Evolutionary conservation across 108 stramenopile species (phyloP).

Genomic region (Skeletonema grethae): DNA sequence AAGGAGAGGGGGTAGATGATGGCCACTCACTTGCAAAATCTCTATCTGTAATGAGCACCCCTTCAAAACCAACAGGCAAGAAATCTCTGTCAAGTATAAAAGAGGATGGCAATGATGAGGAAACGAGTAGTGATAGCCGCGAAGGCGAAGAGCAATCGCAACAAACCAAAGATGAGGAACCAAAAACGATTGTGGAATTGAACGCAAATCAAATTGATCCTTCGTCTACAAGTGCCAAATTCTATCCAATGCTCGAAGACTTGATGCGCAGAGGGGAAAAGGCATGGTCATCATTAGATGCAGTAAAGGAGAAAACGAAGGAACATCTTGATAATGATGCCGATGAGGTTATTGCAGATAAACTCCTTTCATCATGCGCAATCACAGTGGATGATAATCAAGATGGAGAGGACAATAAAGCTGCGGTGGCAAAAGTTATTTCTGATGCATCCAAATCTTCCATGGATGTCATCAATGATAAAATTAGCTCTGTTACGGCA

Average conservation of each 20-base stretch:
- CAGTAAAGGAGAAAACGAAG: constrained; percentile 7
- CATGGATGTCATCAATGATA: constrained; percentile 13
- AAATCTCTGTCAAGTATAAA: constrained; percentile 6
- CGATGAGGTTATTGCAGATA: constrained; percentile 5
- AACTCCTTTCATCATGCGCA: constrained; percentile 1
- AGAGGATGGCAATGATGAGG: not conserved
- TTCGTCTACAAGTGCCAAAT: constrained; percentile 66
- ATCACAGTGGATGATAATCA: not conserved
- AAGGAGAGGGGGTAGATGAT: constrained; percentile 11
- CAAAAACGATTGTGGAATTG: constrained; percentile 13
- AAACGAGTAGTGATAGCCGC: not conserved
- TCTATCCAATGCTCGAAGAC: constrained; percentile 72
- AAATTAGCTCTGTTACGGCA: not conserved
- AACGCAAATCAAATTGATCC: constrained; percentile 33
- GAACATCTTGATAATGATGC: constrained; percentile 5
- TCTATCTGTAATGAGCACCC: constrained; percentile 14
- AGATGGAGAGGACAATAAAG: not conserved
- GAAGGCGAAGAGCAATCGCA: not conserved
- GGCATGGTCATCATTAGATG: constrained; percentile 18
- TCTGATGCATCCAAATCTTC: constrained; percentile 23
- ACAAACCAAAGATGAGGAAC: not conserved
- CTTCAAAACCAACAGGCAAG: constrained; percentile 19
- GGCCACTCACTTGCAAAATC: constrained; percentile 10
- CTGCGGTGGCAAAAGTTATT: constrained; percentile 14
- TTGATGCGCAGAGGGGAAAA: constrained; percentile 21